Percentiles rank a stretch among this genome's conserved stretches.
phyloP scores from a whole-genome alignment of 768 basidiomycete genomes.

The Leccinum rimulosum region DNA sequence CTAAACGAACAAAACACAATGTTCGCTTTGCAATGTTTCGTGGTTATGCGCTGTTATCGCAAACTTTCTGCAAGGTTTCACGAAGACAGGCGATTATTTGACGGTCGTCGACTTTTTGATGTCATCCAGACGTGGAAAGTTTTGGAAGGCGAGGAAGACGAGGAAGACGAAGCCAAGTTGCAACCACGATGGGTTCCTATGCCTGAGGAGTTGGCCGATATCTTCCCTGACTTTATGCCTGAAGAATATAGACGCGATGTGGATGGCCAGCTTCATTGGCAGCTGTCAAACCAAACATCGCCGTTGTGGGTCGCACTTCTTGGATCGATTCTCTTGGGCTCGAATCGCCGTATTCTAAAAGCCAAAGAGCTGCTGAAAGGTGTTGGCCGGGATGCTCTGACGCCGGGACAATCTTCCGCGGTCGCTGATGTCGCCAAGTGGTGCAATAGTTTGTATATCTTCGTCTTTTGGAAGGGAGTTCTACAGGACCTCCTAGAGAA shows the following conservation, averaged over 20 bases:
- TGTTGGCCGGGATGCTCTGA: background rate
- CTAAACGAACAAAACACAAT: background rate
- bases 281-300: background rate
- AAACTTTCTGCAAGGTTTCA: background rate
- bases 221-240: background rate
- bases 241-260: background rate
- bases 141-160: no score
- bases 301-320: background rate
- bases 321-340: background rate
- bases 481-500: background rate
- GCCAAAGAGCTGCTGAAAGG: background rate
- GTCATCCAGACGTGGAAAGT: background rate
- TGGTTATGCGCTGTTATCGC: background rate
- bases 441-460: background rate
- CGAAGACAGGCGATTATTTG: background rate
- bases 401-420: background rate
- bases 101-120: background rate
- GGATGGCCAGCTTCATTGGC: background rate
- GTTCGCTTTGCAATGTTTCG: background rate
- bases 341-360: background rate
- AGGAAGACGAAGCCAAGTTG: background rate
- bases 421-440: background rate
- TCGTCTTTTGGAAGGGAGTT: background rate
- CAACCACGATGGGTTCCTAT: background rate
- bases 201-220: background rate